Conservation (phyloP, 495 filamentous ascomycete genomes). For the Lophiotrema nucula region DNA sequence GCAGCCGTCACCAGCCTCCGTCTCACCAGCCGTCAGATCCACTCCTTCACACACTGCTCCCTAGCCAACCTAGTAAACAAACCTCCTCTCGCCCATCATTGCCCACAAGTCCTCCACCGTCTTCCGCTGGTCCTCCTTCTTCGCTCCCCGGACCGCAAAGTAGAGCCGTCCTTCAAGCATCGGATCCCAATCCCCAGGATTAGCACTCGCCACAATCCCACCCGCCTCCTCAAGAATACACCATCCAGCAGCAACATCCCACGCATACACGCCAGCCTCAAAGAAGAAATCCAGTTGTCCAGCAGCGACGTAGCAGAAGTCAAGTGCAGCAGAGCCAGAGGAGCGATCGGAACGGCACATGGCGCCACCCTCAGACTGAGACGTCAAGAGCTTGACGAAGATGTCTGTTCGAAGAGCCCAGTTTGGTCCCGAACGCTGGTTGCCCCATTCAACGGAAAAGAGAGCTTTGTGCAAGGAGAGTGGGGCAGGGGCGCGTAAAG, state of each 20-base stretch:
- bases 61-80: slow-evolving; percentile 25
- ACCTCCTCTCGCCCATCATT: slow-evolving; percentile 23
- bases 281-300: slow-evolving; percentile 28
- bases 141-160: slow-evolving; percentile 24
- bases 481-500: slow-evolving; percentile 7
- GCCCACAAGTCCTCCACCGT: slow-evolving; percentile 30
- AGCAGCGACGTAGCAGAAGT: slow-evolving; percentile 34
- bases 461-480: slow-evolving; percentile 26
- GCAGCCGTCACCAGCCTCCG: neutral
- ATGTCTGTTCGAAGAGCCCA: slow-evolving; percentile 28
- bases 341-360: slow-evolving; percentile 29
- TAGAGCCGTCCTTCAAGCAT: slow-evolving; percentile 30
- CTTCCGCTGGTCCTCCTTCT: slow-evolving; percentile 5
- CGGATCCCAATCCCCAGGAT: slow-evolving; percentile 28
- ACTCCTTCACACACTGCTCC: too few species aligned
- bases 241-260: slow-evolving; percentile 36
- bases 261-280: slow-evolving; percentile 33
- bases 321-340: slow-evolving; percentile 30
- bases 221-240: slow-evolving; percentile 33
- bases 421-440: slow-evolving; percentile 28
- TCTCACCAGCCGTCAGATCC: too few species aligned
- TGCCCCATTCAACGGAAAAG: slow-evolving; percentile 33
- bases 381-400: slow-evolving; percentile 12
- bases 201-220: slow-evolving; percentile 27
- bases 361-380: slow-evolving; percentile 16